phyloP scores from a whole-genome alignment of 192 early-diverging fungal genomes.

The Oehlia diaphana region DNA sequence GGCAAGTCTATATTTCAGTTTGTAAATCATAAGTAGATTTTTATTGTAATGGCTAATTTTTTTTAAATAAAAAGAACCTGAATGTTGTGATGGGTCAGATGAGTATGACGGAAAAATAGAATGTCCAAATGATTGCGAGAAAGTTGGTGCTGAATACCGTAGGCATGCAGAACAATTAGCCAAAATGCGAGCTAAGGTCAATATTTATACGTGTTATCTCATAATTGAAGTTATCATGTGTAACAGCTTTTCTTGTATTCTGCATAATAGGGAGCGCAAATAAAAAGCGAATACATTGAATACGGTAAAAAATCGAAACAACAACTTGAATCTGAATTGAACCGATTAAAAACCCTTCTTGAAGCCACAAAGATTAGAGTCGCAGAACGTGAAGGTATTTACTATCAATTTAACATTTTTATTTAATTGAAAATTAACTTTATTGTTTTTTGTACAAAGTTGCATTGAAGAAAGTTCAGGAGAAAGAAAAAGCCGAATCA shows the following conservation, averaged over 20 bases:
- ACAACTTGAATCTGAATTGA: constrained; percentile 20
- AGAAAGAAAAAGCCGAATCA: neutral
- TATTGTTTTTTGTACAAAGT: neutral
- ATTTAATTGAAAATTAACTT: neutral
- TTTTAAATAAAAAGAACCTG: constrained; percentile 50
- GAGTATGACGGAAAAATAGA: constrained; percentile 62
- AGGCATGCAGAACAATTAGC: constrained; percentile 36
- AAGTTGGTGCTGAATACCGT: constrained; percentile 53
- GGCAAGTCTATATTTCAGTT: constrained; percentile 43
- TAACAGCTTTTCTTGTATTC: neutral
- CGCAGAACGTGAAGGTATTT: constrained; percentile 33
- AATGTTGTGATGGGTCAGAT: constrained; percentile 97
- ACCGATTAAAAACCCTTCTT: constrained; percentile 17
- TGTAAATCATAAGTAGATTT: neutral
- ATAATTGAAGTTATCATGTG: neutral
- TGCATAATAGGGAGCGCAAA: neutral
- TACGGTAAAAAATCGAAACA: constrained; percentile 33
- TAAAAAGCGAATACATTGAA: constrained; percentile 35
- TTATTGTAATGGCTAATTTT: neutral
- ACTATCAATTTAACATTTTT: neutral
- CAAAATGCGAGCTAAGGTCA: constrained; percentile 28
- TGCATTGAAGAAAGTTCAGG: constrained; percentile 13
- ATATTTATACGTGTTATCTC: neutral
- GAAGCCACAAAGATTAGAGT: constrained; percentile 21
- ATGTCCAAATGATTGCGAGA: constrained; percentile 79